phyloP scores from a whole-genome alignment of 768 basidiomycete genomes.

The Mycena epipterygia region DNA sequence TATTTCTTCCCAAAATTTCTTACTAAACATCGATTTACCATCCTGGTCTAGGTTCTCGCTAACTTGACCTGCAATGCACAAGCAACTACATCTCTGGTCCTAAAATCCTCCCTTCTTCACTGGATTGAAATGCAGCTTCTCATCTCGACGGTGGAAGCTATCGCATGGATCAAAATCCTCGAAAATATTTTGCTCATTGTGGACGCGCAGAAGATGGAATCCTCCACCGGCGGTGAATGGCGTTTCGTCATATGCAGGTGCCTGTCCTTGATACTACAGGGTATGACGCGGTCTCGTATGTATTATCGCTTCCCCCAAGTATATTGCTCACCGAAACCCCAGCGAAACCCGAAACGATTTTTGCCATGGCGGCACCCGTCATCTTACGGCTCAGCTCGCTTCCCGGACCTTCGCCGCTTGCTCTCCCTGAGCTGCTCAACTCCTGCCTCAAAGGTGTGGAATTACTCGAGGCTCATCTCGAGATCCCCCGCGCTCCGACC shows the following conservation, averaged over 20 bases:
- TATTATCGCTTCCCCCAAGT: slow-evolving; percentile 21
- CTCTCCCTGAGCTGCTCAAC: slow-evolving; percentile 50
- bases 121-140: slow-evolving; percentile 88
- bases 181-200: slow-evolving; percentile 71
- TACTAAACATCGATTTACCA: background rate
- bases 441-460: slow-evolving; percentile 48
- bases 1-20: slow-evolving; percentile 45
- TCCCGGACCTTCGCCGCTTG: slow-evolving; percentile 39
- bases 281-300: slow-evolving; percentile 42
- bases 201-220: slow-evolving; percentile 65
- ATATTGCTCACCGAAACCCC: background rate
- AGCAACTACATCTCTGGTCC: slow-evolving; percentile 78
- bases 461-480: slow-evolving; percentile 30
- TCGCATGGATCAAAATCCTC: slow-evolving; percentile 76
- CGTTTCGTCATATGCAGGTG: slow-evolving; percentile 67
- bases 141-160: slow-evolving; percentile 53
- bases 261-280: slow-evolving; percentile 56
- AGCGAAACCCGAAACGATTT: slow-evolving; percentile 30
- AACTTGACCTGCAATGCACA: slow-evolving; percentile 79
- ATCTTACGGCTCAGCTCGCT: slow-evolving; percentile 55
- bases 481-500: slow-evolving; percentile 4
- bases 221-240: slow-evolving; percentile 73
- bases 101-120: slow-evolving; percentile 77
- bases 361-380: slow-evolving; percentile 44
- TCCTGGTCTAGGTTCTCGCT: slow-evolving; percentile 70